Conservation (phyloP, 371 early-diverging fungal genomes). For the Dinochytrium kinnereticum region DNA sequence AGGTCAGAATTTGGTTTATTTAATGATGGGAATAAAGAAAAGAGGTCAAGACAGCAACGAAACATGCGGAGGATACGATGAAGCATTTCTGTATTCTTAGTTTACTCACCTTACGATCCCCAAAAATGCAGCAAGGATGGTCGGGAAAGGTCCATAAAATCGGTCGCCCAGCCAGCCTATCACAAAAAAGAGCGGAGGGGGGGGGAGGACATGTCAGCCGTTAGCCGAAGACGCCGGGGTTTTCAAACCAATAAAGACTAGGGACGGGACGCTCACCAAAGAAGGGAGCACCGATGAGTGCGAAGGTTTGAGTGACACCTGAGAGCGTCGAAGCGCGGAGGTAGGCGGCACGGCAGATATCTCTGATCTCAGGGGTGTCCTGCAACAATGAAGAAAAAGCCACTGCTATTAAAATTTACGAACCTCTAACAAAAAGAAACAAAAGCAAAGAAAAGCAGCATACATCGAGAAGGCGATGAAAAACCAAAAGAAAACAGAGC, state of each 20-base stretch:
- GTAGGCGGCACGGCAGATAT: conserved; percentile 49
- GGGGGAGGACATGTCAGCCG: too few species aligned
- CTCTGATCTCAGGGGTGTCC: conserved; percentile 38
- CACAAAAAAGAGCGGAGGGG: too few species aligned
- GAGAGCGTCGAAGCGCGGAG: conserved; percentile 64
- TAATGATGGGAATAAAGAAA: too few species aligned
- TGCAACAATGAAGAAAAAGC: conserved; percentile 7
- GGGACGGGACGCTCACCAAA: too few species aligned
- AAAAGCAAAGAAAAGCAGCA: too few species aligned
- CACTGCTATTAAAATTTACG: not conserved
- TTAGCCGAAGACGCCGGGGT: too few species aligned
- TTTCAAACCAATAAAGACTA: too few species aligned
- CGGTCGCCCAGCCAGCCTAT: conserved; percentile 43
- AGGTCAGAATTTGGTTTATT: too few species aligned
- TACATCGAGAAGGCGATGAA: too few species aligned
- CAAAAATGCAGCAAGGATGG: conserved; percentile 64
- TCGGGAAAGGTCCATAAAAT: conserved; percentile 56
- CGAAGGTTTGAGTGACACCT: conserved; percentile 74
- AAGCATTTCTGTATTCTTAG: not conserved
- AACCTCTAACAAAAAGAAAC: too few species aligned
- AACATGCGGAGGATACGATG: not conserved
- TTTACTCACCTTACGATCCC: conserved; percentile 59
- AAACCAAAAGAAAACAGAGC: not conserved
- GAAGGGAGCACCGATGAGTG: conserved; percentile 71
- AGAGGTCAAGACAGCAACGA: too few species aligned